Evolutionary conservation across 345 rosid genomes (phyloP).

Genomic region (Populus alba): DNA sequence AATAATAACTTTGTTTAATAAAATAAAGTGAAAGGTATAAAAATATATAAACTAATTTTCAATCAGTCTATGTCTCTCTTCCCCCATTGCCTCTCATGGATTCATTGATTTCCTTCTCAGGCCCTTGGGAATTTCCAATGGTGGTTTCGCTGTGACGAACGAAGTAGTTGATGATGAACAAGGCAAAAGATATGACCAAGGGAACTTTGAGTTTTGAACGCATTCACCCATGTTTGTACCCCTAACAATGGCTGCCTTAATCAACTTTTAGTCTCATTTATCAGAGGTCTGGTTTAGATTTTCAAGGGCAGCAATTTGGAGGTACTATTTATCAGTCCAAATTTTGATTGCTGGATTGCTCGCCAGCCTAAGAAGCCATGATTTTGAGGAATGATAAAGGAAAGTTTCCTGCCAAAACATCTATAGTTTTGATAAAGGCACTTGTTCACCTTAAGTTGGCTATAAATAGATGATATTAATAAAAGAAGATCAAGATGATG

Average conservation of each 20-base stretch:
- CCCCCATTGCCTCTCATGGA: conserved; percentile 10
- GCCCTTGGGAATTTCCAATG: conserved; percentile 38
- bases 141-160: conserved; percentile 57
- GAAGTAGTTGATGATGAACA: conserved; percentile 52
- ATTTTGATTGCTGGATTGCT: conserved; percentile 39
- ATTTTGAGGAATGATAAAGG: conserved; percentile 56
- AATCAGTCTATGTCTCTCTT: too few species aligned
- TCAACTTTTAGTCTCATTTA: conserved; percentile 46
- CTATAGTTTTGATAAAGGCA: too few species aligned
- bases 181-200: conserved; percentile 51
- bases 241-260: conserved; percentile 39
- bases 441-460: too few species aligned
- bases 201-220: conserved; percentile 51
- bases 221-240: conserved; percentile 54
- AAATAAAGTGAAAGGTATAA: too few species aligned
- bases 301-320: conserved; percentile 13
- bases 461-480: background rate
- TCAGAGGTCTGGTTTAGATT: conserved; percentile 23
- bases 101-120: conserved; percentile 42
- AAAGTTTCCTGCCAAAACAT: conserved; percentile 33
- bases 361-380: conserved; percentile 64
- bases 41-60: too few species aligned
- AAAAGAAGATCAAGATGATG: background rate
- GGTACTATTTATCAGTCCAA: conserved; percentile 29
- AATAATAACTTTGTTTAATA: too few species aligned